Evolutionary conservation across 2,329 filamentous ascomycete genomes (phyloP).

Genomic region (Clarireedia monteithiana): DNA sequence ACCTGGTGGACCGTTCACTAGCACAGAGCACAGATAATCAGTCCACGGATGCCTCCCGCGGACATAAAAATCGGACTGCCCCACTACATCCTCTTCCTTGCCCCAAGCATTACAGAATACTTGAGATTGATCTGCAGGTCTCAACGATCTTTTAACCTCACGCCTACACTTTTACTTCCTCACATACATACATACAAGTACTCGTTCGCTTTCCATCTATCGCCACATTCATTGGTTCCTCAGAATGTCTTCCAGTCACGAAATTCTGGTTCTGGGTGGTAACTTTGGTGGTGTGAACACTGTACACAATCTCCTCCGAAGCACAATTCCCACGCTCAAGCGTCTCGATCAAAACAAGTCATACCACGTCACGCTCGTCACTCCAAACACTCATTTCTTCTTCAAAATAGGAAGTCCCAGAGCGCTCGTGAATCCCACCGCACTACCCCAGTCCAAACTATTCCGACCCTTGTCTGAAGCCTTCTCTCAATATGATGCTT

Average conservation of each 20-base stretch:
- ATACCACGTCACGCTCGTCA: slow-evolving; percentile 38
- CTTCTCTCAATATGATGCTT: slow-evolving; percentile 34
- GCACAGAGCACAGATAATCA: too few relatives aligned
- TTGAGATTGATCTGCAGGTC: too few relatives aligned
- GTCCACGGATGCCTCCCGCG: too few relatives aligned
- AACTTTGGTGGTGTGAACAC: slow-evolving; percentile 42
- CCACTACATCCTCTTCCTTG: too few relatives aligned
- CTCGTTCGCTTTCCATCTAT: not conserved
- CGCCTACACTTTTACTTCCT: not conserved
- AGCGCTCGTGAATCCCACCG: slow-evolving; percentile 37
- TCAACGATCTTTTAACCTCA: too few relatives aligned
- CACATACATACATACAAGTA: not conserved
- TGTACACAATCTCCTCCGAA: slow-evolving; percentile 44
- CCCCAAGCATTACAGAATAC: too few relatives aligned
- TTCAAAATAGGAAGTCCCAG: slow-evolving; percentile 39
- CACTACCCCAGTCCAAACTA: slow-evolving; percentile 38
- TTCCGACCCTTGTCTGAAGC: slow-evolving; percentile 33
- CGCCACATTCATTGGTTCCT: not conserved
- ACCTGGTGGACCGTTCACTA: too few relatives aligned
- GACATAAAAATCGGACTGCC: too few relatives aligned
- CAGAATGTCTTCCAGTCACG: slow-evolving; percentile 3
- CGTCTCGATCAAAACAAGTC: slow-evolving; percentile 18
- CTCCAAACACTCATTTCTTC: slow-evolving; percentile 34
- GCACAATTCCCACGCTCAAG: slow-evolving; percentile 37
- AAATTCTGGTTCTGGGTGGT: slow-evolving; percentile 43